phyloP scores from a whole-genome alignment of 2,329 filamentous ascomycete genomes.

The Chaetomium sp. region DNA sequence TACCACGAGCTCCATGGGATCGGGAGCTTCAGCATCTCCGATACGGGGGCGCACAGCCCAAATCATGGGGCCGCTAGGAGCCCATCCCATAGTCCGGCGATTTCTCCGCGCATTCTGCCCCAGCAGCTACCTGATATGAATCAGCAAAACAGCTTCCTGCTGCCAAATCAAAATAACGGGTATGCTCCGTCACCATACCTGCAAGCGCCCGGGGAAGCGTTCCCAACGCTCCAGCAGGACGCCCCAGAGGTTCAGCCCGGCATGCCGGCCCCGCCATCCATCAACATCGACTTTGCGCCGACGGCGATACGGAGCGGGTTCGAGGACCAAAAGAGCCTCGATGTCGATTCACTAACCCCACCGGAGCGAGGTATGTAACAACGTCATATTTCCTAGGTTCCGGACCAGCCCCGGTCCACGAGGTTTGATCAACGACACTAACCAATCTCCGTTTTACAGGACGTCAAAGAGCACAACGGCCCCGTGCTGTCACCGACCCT shows the following conservation, averaged over 20 bases:
- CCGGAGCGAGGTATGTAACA: constrained; percentile 57
- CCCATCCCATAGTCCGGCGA: constrained; percentile 67
- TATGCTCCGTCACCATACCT: constrained; percentile 39
- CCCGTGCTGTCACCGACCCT: constrained; percentile 53
- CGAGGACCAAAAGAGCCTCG: constrained; percentile 58
- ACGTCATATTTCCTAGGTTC: background rate
- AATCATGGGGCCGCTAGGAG: constrained; percentile 58
- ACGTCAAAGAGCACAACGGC: constrained; percentile 31
- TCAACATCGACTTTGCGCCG: constrained; percentile 89
- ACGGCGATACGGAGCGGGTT: constrained; percentile 60
- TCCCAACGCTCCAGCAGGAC: constrained; percentile 44
- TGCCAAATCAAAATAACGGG: constrained; percentile 35
- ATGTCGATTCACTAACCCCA: constrained; percentile 75
- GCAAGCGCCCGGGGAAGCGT: constrained; percentile 40
- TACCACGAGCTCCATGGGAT: constrained; percentile 76
- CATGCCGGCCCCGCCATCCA: constrained; percentile 88
- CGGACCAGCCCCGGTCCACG: too few relatives aligned
- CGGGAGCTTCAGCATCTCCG: constrained; percentile 72
- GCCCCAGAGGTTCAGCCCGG: constrained; percentile 56
- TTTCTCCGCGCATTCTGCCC: constrained; percentile 55
- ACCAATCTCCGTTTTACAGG: constrained; percentile 9
- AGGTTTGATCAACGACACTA: background rate
- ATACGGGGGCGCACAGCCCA: constrained; percentile 61
- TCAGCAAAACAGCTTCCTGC: constrained; percentile 42
- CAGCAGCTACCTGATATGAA: constrained; percentile 48